Percentiles rank a stretch among this genome's conserved stretches.
phyloP scores from a whole-genome alignment of 148 eudicot species.

The Persicaria tinctoria region DNA sequence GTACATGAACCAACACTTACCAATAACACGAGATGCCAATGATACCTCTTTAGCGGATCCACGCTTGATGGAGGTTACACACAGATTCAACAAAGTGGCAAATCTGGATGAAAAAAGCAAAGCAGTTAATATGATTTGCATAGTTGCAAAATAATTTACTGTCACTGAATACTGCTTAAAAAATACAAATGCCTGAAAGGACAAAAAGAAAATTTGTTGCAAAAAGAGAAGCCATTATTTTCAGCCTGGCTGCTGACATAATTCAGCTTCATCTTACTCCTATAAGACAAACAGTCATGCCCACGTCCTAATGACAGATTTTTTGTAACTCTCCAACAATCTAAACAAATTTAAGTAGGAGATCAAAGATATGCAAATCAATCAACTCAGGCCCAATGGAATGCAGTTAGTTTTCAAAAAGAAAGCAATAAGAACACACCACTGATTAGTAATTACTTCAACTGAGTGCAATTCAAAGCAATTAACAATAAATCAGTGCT shows the following conservation, averaged over 20 bases:
- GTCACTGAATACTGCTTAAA: background rate
- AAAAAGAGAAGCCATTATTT: background rate
- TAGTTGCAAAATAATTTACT: background rate
- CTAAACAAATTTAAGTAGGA: background rate
- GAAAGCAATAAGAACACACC: background rate
- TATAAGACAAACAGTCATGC: background rate
- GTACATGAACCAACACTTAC: constrained; percentile 21
- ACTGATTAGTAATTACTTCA: background rate
- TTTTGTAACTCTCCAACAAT: background rate
- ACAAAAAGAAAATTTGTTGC: background rate
- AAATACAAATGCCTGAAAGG: background rate
- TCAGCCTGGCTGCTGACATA: background rate
- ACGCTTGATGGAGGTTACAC: constrained; percentile 60
- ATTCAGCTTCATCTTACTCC: background rate
- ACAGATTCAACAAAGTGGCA: constrained; percentile 73
- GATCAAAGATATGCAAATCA: background rate
- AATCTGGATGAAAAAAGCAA: constrained; percentile 33
- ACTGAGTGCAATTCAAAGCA: background rate
- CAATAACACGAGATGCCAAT: constrained; percentile 63
- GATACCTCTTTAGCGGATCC: constrained; percentile 78
- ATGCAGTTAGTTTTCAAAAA: too few relatives aligned
- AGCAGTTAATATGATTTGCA: background rate
- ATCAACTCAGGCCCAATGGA: background rate
- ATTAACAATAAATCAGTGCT: background rate
- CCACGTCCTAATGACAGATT: background rate